Evolutionary conservation across 202 grass and related monocot genomes (phyloP).

Genomic region (Setaria viridis): DNA sequence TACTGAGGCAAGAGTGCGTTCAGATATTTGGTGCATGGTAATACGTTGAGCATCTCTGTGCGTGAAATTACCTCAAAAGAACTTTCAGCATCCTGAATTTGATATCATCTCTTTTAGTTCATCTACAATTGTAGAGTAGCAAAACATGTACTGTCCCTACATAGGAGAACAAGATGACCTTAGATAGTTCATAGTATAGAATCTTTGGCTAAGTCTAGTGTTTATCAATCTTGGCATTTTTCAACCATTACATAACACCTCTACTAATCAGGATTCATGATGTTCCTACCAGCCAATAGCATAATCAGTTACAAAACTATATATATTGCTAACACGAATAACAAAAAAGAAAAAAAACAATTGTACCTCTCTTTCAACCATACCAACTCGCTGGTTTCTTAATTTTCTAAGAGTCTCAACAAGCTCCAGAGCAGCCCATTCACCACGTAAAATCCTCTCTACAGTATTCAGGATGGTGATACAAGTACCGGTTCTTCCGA

Average conservation of each 20-base stretch:
- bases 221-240: too few species aligned
- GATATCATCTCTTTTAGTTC: conserved; percentile 64
- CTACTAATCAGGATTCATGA: too few species aligned
- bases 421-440: conserved; percentile 66
- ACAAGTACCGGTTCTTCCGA: conserved; percentile 80
- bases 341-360: too few species aligned
- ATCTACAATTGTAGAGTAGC: conserved; percentile 57
- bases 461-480: conserved; percentile 74
- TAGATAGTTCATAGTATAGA: not conserved
- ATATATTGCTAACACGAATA: too few species aligned
- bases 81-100: conserved; percentile 28
- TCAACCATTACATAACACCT: too few species aligned
- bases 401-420: conserved; percentile 66
- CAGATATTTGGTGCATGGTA: not conserved
- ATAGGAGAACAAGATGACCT: not conserved
- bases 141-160: conserved; percentile 76
- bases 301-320: too few species aligned
- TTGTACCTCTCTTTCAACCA: conserved; percentile 71
- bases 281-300: too few species aligned
- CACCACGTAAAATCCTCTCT: conserved; percentile 77
- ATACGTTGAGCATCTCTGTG: too few species aligned
- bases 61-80: not conserved
- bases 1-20: too few species aligned
- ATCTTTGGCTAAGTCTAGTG: too few species aligned
- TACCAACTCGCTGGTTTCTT: conserved; percentile 64